These are phyloP conservation scores for Eucalyptus caleyi DNA, from an alignment of 345 rosid species.

Conservation along the genomic window DNA sequence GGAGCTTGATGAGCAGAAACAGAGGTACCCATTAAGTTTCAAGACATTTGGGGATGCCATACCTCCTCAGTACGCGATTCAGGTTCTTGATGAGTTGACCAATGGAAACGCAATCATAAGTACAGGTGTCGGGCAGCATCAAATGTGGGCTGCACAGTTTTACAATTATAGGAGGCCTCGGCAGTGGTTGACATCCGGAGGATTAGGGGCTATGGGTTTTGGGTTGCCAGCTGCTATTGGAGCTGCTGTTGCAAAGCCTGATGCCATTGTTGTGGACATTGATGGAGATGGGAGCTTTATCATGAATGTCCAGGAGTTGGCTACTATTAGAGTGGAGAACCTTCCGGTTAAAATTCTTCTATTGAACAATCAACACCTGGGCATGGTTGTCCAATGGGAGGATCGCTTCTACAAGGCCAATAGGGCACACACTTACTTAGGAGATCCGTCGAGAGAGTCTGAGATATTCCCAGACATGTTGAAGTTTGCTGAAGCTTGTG, in stretches of 20 bases:
- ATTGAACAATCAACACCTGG: constrained; percentile 90
- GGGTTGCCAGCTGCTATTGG: constrained; percentile 98
- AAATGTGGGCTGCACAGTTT: constrained; percentile 99
- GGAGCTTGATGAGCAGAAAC: constrained; percentile 64
- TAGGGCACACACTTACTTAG: constrained; percentile 84
- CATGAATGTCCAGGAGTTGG: constrained; percentile 94
- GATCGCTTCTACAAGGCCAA: constrained; percentile 93
- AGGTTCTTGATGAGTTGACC: constrained; percentile 82
- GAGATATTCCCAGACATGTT: constrained; percentile 85
- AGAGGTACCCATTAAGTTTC: constrained; percentile 49
- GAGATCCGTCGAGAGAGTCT: constrained; percentile 60
- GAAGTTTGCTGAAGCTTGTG: constrained; percentile 81
- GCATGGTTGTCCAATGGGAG: constrained; percentile 98
- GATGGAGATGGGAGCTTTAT: constrained; percentile 98
- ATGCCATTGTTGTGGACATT: constrained; percentile 68
- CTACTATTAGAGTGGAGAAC: constrained; percentile 74
- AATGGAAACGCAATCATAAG: constrained; percentile 76
- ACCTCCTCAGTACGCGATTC: constrained; percentile 89
- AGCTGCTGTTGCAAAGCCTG: constrained; percentile 90
- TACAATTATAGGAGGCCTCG: constrained; percentile 84
- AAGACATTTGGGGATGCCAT: constrained; percentile 88
- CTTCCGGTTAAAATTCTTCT: constrained; percentile 77
- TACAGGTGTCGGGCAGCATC: constrained; percentile 98
- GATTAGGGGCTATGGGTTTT: constrained; percentile 98
- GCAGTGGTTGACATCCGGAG: constrained; percentile 90